Percentiles rank a stretch among this genome's conserved stretches.
Conservation (phyloP, 495 filamentous ascomycete genomes). For the Xylaria bambusicola region DNA sequence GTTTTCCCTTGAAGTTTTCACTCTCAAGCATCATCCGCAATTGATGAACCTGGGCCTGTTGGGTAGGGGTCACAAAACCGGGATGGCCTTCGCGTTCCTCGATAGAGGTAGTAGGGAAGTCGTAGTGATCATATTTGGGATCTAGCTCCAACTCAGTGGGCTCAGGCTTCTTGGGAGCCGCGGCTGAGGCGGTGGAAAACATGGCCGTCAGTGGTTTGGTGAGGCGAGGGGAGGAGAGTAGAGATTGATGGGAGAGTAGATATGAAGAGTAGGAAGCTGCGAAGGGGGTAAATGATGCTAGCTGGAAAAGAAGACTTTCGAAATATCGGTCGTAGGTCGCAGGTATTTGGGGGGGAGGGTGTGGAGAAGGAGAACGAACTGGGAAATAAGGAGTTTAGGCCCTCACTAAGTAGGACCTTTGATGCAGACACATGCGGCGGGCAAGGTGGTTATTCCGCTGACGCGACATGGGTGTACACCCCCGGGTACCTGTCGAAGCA, state of each 20-base stretch:
- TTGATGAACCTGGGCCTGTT: constrained; percentile 88
- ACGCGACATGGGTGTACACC: not conserved
- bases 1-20: constrained; percentile 76
- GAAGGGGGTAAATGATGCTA: constrained; percentile 1
- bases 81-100: constrained; percentile 74
- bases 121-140: constrained; percentile 94
- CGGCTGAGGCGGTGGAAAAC: constrained; percentile 17
- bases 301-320: constrained; percentile 7
- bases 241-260: not conserved
- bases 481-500: too few species aligned
- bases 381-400: constrained; percentile 2
- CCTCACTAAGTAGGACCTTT: not conserved
- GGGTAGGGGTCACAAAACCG: constrained; percentile 80
- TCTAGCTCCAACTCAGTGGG: constrained; percentile 59
- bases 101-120: constrained; percentile 80
- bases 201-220: constrained; percentile 3
- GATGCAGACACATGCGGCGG: not conserved
- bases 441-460: constrained; percentile 2
- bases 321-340: not conserved
- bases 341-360: constrained; percentile 2
- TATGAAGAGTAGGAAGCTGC: not conserved
- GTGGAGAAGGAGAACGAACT: constrained; percentile 11
- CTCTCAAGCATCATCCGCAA: constrained; percentile 81
- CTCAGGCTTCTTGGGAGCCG: constrained; percentile 26
- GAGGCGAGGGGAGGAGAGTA: not conserved